Evolutionary conservation across 352 stramenopile genomes (phyloP), one percentile per base, ranked within the genome.

Genomic region (Pythium phragmiticola): DNA sequence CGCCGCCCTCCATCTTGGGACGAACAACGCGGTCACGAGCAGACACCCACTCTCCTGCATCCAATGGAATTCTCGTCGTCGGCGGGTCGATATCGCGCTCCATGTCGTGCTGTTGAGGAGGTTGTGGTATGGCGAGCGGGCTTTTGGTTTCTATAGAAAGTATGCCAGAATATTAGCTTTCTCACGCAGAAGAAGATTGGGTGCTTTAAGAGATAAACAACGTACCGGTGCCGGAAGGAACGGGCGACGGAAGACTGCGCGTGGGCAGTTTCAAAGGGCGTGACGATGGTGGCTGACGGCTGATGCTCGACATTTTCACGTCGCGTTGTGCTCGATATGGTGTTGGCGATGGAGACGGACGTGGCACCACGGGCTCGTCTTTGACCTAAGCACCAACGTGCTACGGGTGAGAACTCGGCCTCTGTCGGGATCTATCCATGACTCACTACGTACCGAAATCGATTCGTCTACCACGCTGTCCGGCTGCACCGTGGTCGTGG

Each of bases 401-500:
- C 2, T 39, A 13, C 1, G 7, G 34, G 34, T 23, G 37, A 21
- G 19, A 26, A 36, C n/a, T 30, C 7, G 9, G 9, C 14, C 34
- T 2, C 34, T 39, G 8, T 36, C 5, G 13, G 23, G 14, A 34
- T 4, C 12, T 42, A 50, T 36, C n/a, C 37, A 53, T 37, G 17
- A 26, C 16, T 12, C 17, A 42, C 11, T 8, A 36, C 58, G 17
- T 26, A 61, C 60, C 42, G 21, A 5, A 21, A 67, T 49, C 33
- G 60, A 67, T 8, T 67, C 60, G 19, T 61, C 51, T 9, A 67
- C 60, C 19, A 61, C 26, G 41, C 51, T 59, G 28, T 59, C 46
- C 3, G 42, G 7, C 8, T 28, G 51, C 2, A 16, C n/a, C 9
- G 16, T 16, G 11, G 34, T 3, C 6, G 21, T 16, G 14, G 51